Percentiles rank a stretch among this genome's conserved stretches.
phyloP scores from a whole-genome alignment of 176 grass and related monocot genomes.

The Hyparrhenia diplandra region DNA sequence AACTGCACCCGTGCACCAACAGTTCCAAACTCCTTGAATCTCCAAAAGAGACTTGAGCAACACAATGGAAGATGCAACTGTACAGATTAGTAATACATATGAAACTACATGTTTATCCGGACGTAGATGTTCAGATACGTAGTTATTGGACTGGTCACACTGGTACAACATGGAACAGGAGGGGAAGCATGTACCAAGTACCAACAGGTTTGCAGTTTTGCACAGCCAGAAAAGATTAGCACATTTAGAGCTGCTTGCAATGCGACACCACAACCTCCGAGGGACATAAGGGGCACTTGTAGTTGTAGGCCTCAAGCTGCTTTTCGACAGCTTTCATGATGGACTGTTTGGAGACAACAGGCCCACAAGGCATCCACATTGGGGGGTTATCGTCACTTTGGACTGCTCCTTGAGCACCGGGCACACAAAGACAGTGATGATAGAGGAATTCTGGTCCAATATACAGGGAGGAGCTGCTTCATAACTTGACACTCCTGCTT shows the following conservation, averaged over 20 bases:
- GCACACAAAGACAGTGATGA: conserved; percentile 81
- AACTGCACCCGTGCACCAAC: too few relatives aligned
- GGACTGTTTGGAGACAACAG: conserved; percentile 75
- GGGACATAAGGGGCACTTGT: conserved; percentile 76
- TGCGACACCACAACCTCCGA: conserved; percentile 46
- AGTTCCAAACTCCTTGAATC: too few relatives aligned
- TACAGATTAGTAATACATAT: too few relatives aligned
- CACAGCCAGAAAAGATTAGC: background rate
- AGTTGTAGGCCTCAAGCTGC: conserved; percentile 74
- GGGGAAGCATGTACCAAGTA: too few relatives aligned
- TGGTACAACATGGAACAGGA: too few relatives aligned
- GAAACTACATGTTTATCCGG: background rate
- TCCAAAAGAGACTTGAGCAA: too few relatives aligned
- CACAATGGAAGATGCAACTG: too few relatives aligned
- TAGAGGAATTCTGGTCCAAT: conserved; percentile 73
- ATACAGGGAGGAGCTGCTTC: conserved; percentile 85
- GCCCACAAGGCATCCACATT: conserved; percentile 93
- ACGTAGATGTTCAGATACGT: background rate
- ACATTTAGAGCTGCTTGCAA: conserved; percentile 73
- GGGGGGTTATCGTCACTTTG: conserved; percentile 85
- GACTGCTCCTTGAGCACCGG: conserved; percentile 71
- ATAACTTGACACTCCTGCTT: conserved; percentile 86
- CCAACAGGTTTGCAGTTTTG: conserved; percentile 6
- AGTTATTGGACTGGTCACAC: too few relatives aligned
- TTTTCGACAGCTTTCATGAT: conserved; percentile 75